Percentiles rank a stretch among this genome's conserved stretches.
Conservation (phyloP, 331 rosid genomes). For the Acacia concinna region DNA sequence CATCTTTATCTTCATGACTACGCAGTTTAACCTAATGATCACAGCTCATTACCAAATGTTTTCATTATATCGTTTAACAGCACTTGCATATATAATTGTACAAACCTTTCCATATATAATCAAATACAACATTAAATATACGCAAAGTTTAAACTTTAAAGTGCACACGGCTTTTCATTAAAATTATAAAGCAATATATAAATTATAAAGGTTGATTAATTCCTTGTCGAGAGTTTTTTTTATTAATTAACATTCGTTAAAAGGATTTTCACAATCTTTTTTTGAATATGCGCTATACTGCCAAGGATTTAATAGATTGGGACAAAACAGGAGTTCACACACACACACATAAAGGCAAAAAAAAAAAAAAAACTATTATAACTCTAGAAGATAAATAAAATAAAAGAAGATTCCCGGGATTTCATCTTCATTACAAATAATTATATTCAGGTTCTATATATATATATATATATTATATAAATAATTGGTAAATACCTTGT, state of each 20-base stretch:
- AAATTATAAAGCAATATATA: neutral
- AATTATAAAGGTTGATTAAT: neutral
- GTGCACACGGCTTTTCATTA: neutral
- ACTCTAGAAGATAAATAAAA: conserved; percentile 31
- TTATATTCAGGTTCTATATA: neutral
- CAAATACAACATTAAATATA: neutral
- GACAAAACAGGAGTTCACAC: conserved; percentile 27
- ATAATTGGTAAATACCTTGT: conserved; percentile 31
- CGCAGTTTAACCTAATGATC: neutral
- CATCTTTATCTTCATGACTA: neutral
- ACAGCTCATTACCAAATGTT: neutral
- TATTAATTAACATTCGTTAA: conserved; percentile 14
- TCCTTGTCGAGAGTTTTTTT: neutral
- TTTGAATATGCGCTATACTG: conserved; percentile 33
- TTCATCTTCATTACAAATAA: neutral
- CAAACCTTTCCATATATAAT: neutral
- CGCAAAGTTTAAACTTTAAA: neutral
- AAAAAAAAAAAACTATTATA: neutral
- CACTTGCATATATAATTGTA: neutral
- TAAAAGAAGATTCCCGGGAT: conserved; percentile 38
- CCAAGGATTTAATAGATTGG: conserved; percentile 30
- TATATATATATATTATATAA: no score
- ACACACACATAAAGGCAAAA: conserved; percentile 10
- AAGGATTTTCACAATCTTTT: neutral
- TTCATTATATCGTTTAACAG: neutral